Conservation (phyloP, 768 basidiomycete genomes). For the Nevesoporus exiguus region DNA sequence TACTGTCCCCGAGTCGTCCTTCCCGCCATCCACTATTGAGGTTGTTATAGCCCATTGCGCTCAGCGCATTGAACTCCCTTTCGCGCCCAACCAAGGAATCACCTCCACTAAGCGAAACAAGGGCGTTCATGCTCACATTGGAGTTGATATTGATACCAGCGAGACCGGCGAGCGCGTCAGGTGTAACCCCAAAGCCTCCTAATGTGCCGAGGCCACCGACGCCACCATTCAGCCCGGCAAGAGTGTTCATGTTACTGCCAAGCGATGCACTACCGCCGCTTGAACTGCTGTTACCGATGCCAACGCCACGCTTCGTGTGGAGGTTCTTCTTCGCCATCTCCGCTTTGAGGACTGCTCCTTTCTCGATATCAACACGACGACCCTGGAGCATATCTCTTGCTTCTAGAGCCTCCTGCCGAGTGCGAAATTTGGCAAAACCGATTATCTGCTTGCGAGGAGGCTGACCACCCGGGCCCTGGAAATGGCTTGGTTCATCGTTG, state of each 20-base stretch:
- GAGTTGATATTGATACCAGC: slow-evolving; percentile 30
- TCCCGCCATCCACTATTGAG: slow-evolving; percentile 34
- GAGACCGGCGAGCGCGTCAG: slow-evolving; percentile 28
- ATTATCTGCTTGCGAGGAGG: slow-evolving; percentile 93
- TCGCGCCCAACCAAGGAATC: slow-evolving; percentile 41
- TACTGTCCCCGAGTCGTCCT: slow-evolving; percentile 32
- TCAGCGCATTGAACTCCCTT: slow-evolving; percentile 44
- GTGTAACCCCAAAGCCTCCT: slow-evolving; percentile 25
- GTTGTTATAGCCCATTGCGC: slow-evolving; percentile 44
- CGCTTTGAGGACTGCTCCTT: slow-evolving; percentile 89
- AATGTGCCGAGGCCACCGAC: slow-evolving; percentile 28
- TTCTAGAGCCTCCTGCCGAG: slow-evolving; percentile 79
- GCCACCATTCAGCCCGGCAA: slow-evolving; percentile 24
- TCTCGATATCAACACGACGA: slow-evolving; percentile 86
- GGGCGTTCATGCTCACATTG: slow-evolving; percentile 25
- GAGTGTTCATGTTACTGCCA: slow-evolving; percentile 24
- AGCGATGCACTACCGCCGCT: slow-evolving; percentile 29
- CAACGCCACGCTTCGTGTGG: slow-evolving; percentile 89
- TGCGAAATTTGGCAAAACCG: slow-evolving; percentile 94
- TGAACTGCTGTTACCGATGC: slow-evolving; percentile 45
- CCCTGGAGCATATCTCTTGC: slow-evolving; percentile 90
- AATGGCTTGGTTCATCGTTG: slow-evolving; percentile 33
- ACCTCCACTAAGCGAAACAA: slow-evolving; percentile 23
- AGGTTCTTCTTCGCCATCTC: slow-evolving; percentile 99
- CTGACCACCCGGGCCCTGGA: slow-evolving; percentile 30